Conservation (phyloP, 768 basidiomycete genomes). For the Leucogyrophana mollusca region DNA sequence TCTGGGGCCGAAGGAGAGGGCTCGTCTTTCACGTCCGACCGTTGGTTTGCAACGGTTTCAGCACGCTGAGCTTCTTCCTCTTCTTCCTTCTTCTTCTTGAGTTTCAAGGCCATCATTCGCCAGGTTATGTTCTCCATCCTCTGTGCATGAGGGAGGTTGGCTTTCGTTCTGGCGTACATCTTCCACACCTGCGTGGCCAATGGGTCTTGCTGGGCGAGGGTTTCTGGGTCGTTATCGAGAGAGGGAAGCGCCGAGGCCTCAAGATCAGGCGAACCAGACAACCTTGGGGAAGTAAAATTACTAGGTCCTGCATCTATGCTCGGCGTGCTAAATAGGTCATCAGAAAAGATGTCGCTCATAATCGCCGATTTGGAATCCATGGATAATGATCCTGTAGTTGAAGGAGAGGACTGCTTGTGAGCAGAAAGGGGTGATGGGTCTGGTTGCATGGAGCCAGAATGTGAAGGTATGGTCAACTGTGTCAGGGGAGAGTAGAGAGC, state of each 20-base stretch:
- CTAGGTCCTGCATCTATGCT: conserved; percentile 37
- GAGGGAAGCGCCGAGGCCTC: conserved; percentile 39
- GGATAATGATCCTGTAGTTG: conserved; percentile 43
- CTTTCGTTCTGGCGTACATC: conserved; percentile 90
- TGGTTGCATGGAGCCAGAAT: conserved; percentile 28
- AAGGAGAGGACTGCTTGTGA: conserved; percentile 35
- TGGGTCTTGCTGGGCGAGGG: conserved; percentile 80
- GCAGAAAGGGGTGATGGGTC: conserved; percentile 35
- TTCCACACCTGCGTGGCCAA: conserved; percentile 96
- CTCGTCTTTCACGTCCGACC: conserved; percentile 23
- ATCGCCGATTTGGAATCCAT: conserved; percentile 59
- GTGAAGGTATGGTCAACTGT: conserved; percentile 34
- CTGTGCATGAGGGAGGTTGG: conserved; percentile 86
- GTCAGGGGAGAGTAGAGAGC: conserved; percentile 38
- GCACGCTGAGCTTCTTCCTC: conserved; percentile 39
- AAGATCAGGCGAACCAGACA: conserved; percentile 70
- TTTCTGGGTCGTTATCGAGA: conserved; percentile 56
- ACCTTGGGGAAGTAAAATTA: conserved; percentile 61
- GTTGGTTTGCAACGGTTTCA: conserved; percentile 7
- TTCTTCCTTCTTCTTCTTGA: conserved; percentile 86
- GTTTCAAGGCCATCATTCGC: conserved; percentile 96
- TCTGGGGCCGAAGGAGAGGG: conserved; percentile 2
- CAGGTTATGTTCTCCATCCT: conserved; percentile 98
- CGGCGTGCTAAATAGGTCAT: conserved; percentile 54
- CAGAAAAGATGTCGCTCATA: conserved; percentile 69